These are phyloP conservation scores for Aspergillus candidus DNA, from an alignment of 2,329 filamentous ascomycete species.

Conservation along the genomic window DNA sequence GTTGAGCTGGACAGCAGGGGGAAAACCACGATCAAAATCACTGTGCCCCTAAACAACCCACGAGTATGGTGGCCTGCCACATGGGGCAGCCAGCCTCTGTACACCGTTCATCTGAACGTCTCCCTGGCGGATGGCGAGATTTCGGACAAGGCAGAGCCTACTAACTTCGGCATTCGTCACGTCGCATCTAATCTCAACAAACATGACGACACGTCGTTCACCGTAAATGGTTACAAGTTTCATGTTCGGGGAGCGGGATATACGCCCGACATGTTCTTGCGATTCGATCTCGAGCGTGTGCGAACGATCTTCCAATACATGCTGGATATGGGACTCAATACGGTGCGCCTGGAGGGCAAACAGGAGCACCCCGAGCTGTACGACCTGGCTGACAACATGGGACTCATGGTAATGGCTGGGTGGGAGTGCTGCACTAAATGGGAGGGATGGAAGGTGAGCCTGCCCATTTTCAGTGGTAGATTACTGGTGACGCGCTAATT, in stretches of 20 bases:
- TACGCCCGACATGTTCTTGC: constrained; percentile 55
- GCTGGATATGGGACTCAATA: constrained; percentile 58
- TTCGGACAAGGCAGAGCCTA: constrained; percentile 31
- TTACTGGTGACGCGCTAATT: not conserved
- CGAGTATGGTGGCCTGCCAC: constrained; percentile 57
- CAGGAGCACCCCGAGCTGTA: constrained; percentile 59
- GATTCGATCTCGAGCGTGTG: constrained; percentile 49
- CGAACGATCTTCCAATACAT: constrained; percentile 47
- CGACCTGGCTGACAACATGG: constrained; percentile 52
- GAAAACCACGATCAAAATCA: constrained; percentile 36
- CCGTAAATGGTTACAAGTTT: constrained; percentile 53
- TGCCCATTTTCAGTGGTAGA: not conserved
- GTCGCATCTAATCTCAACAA: constrained; percentile 48
- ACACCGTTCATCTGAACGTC: constrained; percentile 32
- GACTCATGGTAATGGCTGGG: constrained; percentile 56
- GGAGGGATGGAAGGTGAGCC: constrained; percentile 51
- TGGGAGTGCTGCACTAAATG: constrained; percentile 66
- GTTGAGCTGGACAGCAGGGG: constrained; percentile 37
- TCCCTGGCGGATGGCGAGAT: constrained; percentile 14
- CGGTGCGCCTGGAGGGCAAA: constrained; percentile 58
- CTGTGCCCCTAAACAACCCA: constrained; percentile 38
- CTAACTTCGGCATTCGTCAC: constrained; percentile 50
- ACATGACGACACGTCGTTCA: constrained; percentile 51
- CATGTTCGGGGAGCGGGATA: constrained; percentile 58
- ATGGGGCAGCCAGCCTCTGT: constrained; percentile 55